These are phyloP conservation scores for Eutrema salsugineum DNA, from an alignment of 441 rosid genomes.

Conservation along the genomic window DNA sequence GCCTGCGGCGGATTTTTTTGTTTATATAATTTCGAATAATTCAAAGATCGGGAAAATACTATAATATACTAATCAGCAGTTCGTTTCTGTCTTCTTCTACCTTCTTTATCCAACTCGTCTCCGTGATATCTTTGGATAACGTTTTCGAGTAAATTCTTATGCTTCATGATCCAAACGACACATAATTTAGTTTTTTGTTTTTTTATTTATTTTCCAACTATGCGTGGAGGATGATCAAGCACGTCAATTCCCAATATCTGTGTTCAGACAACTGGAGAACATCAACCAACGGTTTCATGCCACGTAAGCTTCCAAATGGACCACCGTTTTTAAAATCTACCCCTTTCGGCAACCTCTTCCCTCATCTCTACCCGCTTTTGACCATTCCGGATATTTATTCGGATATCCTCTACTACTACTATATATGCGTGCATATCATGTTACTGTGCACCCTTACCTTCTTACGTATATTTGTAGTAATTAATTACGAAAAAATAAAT, in stretches of 20 bases:
- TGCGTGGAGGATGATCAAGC: constrained; percentile 29
- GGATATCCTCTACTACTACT: constrained; percentile 4
- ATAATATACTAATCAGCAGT: too few relatives aligned
- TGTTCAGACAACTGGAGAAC: constrained; percentile 24
- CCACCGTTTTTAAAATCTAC: not conserved
- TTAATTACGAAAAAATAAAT: not conserved
- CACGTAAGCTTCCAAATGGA: constrained; percentile 22
- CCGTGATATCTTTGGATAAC: constrained; percentile 20
- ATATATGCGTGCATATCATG: not conserved
- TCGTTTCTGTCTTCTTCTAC: not conserved
- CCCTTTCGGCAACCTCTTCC: constrained; percentile 24
- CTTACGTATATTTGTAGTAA: not conserved
- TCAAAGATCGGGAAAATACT: too few relatives aligned
- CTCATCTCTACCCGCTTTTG: not conserved
- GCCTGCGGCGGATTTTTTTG: constrained; percentile 9
- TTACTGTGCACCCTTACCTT: not conserved
- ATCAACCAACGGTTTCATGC: constrained; percentile 32
- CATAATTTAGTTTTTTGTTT: not conserved
- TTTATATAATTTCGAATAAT: too few relatives aligned
- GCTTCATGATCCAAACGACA: constrained; percentile 7
- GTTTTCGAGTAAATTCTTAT: constrained; percentile 9
- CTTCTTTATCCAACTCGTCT: not conserved
- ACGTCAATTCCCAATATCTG: constrained; percentile 21
- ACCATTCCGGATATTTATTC: constrained; percentile 9
- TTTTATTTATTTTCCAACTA: too few relatives aligned